A percentile compares a stretch with the other conserved stretches of the same genome.
Conservation (phyloP, 768 basidiomycete species). For the Lentinula aciculospora region DNA sequence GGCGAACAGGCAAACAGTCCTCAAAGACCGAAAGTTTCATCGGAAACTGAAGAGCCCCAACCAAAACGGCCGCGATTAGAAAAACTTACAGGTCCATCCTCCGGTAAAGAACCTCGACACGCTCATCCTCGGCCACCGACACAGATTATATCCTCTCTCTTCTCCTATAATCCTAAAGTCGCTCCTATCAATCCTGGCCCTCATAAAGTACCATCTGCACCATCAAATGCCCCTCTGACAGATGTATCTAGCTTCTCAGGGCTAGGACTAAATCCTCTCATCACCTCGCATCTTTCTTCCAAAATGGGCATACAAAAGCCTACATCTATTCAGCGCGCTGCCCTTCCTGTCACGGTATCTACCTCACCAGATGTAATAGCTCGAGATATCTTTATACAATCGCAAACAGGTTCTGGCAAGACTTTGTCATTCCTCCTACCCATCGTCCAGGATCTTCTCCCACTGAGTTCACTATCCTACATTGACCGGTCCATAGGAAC, state of each 20-base stretch:
- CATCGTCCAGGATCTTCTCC: slow-evolving; percentile 91
- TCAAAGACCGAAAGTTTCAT: slow-evolving; percentile 12
- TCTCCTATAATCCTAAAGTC: slow-evolving; percentile 76
- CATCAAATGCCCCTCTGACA: slow-evolving; percentile 79
- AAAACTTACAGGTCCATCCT: slow-evolving; percentile 7
- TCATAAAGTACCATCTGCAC: slow-evolving; percentile 28
- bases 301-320: slow-evolving; percentile 85
- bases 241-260: slow-evolving; percentile 77
- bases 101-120: slow-evolving; percentile 15
- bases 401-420: slow-evolving; percentile 97
- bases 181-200: slow-evolving; percentile 22
- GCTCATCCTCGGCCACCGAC: slow-evolving; percentile 24
- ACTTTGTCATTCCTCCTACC: slow-evolving; percentile 91
- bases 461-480: slow-evolving; percentile 82
- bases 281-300: slow-evolving; percentile 66
- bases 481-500: slow-evolving; percentile 95
- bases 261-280: slow-evolving; percentile 77
- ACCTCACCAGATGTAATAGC: slow-evolving; percentile 27
- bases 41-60: slow-evolving; percentile 27
- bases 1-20: slow-evolving; percentile 22
- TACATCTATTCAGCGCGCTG: slow-evolving; percentile 83
- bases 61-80: slow-evolving; percentile 39
- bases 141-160: slow-evolving; percentile 85
- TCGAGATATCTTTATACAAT: slow-evolving; percentile 88
- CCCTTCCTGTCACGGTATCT: slow-evolving; percentile 49